phyloP scores from a whole-genome alignment of 2,329 filamentous ascomycete species.

The Sclerotinia subarctica region DNA sequence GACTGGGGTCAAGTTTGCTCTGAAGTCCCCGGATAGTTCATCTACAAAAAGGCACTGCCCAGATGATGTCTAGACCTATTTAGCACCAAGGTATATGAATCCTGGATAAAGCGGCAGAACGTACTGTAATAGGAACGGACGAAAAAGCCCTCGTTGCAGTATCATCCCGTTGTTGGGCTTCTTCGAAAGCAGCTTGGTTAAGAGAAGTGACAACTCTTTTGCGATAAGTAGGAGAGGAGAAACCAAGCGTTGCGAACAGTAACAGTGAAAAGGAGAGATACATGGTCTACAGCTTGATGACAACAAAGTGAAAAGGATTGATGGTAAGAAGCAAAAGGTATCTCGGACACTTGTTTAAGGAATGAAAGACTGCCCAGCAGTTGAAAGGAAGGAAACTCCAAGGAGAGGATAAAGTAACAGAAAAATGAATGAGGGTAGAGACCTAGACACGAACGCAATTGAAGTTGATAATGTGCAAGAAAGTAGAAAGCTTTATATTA shows the following conservation, averaged over 20 bases:
- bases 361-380: conserved; percentile 17
- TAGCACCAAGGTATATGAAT: background rate
- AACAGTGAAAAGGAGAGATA: conserved; percentile 1
- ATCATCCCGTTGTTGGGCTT: conserved; percentile 44
- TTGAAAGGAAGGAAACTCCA: background rate
- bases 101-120: background rate
- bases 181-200: conserved; percentile 39
- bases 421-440: background rate
- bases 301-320: background rate
- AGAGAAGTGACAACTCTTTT: conserved; percentile 16
- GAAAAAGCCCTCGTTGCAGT: conserved; percentile 44
- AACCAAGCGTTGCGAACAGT: conserved; percentile 3
- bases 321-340: background rate
- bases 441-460: background rate
- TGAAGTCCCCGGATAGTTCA: conserved; percentile 46
- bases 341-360: background rate
- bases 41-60: conserved; percentile 46
- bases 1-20: conserved; percentile 46
- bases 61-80: conserved; percentile 31
- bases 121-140: conserved; percentile 42
- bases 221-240: conserved; percentile 7
- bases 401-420: background rate
- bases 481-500: background rate
- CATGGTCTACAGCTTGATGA: conserved; percentile 3
- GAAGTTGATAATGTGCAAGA: background rate